Evolutionary conservation across 2,329 filamentous ascomycete genomes (phyloP).

Genomic region (Hymenoscyphus linearis): DNA sequence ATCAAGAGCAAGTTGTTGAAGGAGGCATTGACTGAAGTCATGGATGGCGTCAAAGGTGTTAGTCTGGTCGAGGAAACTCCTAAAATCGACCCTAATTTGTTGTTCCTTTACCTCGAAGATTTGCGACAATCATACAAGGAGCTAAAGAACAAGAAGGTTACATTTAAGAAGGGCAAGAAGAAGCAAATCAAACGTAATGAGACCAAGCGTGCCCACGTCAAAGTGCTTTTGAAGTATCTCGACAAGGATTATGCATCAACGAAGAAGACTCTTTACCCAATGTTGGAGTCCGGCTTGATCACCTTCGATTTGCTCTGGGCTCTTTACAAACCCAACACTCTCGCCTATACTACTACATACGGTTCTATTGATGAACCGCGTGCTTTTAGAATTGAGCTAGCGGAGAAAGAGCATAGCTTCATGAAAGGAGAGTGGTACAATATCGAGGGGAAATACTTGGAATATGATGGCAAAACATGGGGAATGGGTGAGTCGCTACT

Average conservation of each 20-base stretch:
- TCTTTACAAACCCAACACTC: slow-evolving; percentile 79
- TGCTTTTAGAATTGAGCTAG: slow-evolving; percentile 75
- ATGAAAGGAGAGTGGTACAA: slow-evolving; percentile 70
- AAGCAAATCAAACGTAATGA: slow-evolving; percentile 54
- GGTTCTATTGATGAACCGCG: slow-evolving; percentile 70
- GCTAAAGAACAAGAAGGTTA: slow-evolving; percentile 52
- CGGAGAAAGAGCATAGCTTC: slow-evolving; percentile 63
- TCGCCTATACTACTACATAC: slow-evolving; percentile 74
- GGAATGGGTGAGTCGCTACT: slow-evolving; percentile 53
- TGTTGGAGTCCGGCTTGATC: slow-evolving; percentile 76
- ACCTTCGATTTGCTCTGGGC: slow-evolving; percentile 89
- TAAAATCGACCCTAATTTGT: slow-evolving; percentile 63
- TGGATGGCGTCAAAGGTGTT: slow-evolving; percentile 72
- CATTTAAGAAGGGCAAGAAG: slow-evolving; percentile 50
- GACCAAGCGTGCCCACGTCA: slow-evolving; percentile 59
- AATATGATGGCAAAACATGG: slow-evolving; percentile 84
- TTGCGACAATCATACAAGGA: slow-evolving; percentile 59
- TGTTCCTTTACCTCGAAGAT: slow-evolving; percentile 73
- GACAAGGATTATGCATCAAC: slow-evolving; percentile 73
- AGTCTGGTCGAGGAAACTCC: slow-evolving; percentile 77
- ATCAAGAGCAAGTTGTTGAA: slow-evolving; percentile 79
- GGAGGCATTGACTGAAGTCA: slow-evolving; percentile 63
- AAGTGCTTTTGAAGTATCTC: slow-evolving; percentile 70
- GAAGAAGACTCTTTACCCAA: slow-evolving; percentile 74
- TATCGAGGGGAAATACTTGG: slow-evolving; percentile 73